These are phyloP conservation scores for Talaromyces sp. DNA, from an alignment of 2,329 filamentous ascomycete species.

Conservation along the genomic window DNA sequence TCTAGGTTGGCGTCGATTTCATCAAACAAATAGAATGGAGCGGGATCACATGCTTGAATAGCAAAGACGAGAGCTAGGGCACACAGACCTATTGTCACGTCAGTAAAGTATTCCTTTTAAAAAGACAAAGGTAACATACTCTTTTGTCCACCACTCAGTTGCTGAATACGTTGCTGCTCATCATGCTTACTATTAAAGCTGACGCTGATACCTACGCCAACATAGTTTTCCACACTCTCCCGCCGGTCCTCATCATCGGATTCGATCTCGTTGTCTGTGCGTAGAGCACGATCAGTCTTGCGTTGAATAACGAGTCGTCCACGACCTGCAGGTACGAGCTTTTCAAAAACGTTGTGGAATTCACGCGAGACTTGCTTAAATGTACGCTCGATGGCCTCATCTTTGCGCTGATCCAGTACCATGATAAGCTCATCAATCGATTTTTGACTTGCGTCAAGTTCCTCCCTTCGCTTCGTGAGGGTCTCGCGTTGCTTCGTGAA, in stretches of 20 bases:
- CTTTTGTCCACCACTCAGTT: conserved; percentile 95
- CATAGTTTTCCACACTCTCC: conserved; percentile 82
- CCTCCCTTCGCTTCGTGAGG: conserved; percentile 75
- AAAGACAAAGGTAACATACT: conserved; percentile 55
- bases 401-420: conserved; percentile 89
- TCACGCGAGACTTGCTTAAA: conserved; percentile 97
- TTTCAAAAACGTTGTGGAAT: conserved; percentile 89
- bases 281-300: conserved; percentile 68
- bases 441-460: conserved; percentile 78
- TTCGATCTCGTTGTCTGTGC: conserved; percentile 63
- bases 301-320: conserved; percentile 91
- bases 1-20: conserved; percentile 98
- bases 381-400: conserved; percentile 95
- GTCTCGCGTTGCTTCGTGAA: conserved; percentile 91
- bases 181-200: conserved; percentile 99
- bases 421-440: conserved; percentile 91
- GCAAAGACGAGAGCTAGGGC: conserved; percentile 97
- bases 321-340: conserved; percentile 88
- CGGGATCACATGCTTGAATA: conserved; percentile 96
- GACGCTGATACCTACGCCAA: conserved; percentile 91
- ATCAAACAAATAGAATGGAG: conserved; percentile 98
- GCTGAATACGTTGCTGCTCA: conserved; percentile 96
- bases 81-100: conserved; percentile 65
- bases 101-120: neutral
- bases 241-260: conserved; percentile 63